Base-by-base conservation (phyloP, 352 stramenopile species). In the Globisporangium spinosum region DNA sequence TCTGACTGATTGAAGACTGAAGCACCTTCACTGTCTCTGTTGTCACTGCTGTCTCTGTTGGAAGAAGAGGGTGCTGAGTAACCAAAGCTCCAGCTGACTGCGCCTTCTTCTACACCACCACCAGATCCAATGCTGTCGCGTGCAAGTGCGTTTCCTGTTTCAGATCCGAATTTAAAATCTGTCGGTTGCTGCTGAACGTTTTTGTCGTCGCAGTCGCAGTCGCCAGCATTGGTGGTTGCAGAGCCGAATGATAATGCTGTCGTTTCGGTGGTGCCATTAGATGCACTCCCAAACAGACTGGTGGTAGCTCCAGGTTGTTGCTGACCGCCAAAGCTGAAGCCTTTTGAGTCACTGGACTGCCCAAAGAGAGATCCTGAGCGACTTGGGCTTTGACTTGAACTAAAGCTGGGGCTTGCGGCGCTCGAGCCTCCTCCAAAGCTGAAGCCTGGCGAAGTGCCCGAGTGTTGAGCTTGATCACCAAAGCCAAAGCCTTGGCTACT, bases 121-220 rank as follows among this genome's bases (percentile, higher is more conserved):
- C 45, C 7, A 22, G 6, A 23, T 15, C 15, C 43, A 23, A 53
- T 25, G 45, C 45, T 23, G 20, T 59, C 25, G 8, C 23, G 0
- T 35, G 15, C 34, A 40, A 40, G 34, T 40, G 1, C 34, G 34
- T 40, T 40, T 40, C 34, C 34, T 40, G 34, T 40, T 40, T 40
- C 54, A 9, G 27, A 29, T 59, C 54, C 27, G 34, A 59, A 59
- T 59, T 35, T 40, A 59, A 43, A 59, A 59, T 13, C 54, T 34
- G 25, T 32, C 7, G 54, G 9, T 40, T 40, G 54, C 54, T 58
- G 27, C 12, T 40, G 45, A 22, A n/a, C 45, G 45, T 53, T 53
- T n/a, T 9, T 7, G 45, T 25, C 45, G 45, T 53, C 22, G 20
- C 45, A 32, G 27, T 32, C 34, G 34, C 34, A 13, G 34, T 40